Conservation (phyloP, 2,329 filamentous ascomycete species). For the Cladosporium sp. region DNA sequence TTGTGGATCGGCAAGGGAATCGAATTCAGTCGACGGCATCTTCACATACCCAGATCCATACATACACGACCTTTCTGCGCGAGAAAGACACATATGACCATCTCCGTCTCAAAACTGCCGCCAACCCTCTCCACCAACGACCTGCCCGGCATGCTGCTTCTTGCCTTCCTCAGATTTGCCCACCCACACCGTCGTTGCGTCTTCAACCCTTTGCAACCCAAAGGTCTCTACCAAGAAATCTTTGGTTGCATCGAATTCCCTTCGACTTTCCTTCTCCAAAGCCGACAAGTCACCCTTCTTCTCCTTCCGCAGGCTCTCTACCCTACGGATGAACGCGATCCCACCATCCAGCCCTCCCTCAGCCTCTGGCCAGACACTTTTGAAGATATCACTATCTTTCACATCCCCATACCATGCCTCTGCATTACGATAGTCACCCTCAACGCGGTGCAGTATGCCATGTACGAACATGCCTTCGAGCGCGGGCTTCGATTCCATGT, state of each 20-base stretch:
- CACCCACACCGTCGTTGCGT: slow-evolving; percentile 44
- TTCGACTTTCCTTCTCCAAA: slow-evolving; percentile 33
- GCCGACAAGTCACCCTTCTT: slow-evolving; percentile 26
- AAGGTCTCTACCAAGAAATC: slow-evolving; percentile 45
- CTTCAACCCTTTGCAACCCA: slow-evolving; percentile 37
- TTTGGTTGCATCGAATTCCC: slow-evolving; percentile 40
- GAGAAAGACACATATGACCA: no score
- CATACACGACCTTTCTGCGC: no score
- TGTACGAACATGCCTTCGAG: slow-evolving; percentile 51
- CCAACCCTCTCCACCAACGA: slow-evolving; percentile 42
- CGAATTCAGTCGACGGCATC: no score
- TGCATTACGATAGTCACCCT: slow-evolving; percentile 49
- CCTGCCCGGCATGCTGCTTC: slow-evolving; percentile 41
- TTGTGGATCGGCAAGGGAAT: no score
- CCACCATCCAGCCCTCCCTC: slow-evolving; percentile 22
- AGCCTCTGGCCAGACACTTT: slow-evolving; percentile 32
- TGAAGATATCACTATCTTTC: slow-evolving; percentile 32
- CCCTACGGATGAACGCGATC: slow-evolving; percentile 31
- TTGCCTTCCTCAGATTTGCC: slow-evolving; percentile 38
- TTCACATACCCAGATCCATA: no score
- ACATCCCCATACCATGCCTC: slow-evolving; percentile 48
- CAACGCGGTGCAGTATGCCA: slow-evolving; percentile 47
- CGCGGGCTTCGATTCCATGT: slow-evolving; percentile 48
- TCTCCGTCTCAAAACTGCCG: slow-evolving; percentile 39
- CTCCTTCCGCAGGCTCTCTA: slow-evolving; percentile 36